These are phyloP conservation scores for Coemansia aciculifera DNA, from an alignment of 192 early-diverging fungal species.

Conservation along the genomic window DNA sequence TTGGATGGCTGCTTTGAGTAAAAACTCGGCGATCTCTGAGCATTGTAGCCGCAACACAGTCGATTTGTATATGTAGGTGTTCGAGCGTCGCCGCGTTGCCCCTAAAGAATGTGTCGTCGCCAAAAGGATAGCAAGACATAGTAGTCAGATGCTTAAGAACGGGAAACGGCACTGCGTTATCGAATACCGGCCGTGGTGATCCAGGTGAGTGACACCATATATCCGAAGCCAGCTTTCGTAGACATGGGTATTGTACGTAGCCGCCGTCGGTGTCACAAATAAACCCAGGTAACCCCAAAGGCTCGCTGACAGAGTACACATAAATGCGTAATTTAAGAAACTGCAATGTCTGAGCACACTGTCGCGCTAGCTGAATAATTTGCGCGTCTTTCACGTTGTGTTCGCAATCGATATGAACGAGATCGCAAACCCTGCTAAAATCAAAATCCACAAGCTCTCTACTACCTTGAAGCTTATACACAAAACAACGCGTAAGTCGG, in stretches of 20 bases:
- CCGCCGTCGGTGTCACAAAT: neutral
- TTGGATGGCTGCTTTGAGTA: neutral
- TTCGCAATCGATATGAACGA: neutral
- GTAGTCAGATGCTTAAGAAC: neutral
- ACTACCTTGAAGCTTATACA: neutral
- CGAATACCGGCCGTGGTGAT: neutral
- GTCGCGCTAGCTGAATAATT: neutral
- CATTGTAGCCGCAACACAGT: neutral
- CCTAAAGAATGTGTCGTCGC: neutral
- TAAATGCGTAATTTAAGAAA: no score
- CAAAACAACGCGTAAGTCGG: neutral
- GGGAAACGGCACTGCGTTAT: neutral
- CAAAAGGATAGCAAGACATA: neutral
- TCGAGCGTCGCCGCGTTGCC: neutral
- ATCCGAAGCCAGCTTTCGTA: neutral
- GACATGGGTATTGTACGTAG: neutral
- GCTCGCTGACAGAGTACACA: no score
- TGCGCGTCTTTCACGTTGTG: neutral
- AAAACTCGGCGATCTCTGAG: neutral
- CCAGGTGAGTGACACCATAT: neutral
- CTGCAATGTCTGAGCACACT: neutral
- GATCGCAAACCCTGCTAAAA: neutral
- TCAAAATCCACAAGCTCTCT: neutral
- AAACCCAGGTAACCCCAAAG: neutral
- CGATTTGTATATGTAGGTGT: neutral